A percentile compares a stretch with the other conserved stretches of the same genome.
These are phyloP conservation scores for Nigrospora sphaerica DNA, from an alignment of 2,329 filamentous ascomycete species.

Conservation along the genomic window DNA sequence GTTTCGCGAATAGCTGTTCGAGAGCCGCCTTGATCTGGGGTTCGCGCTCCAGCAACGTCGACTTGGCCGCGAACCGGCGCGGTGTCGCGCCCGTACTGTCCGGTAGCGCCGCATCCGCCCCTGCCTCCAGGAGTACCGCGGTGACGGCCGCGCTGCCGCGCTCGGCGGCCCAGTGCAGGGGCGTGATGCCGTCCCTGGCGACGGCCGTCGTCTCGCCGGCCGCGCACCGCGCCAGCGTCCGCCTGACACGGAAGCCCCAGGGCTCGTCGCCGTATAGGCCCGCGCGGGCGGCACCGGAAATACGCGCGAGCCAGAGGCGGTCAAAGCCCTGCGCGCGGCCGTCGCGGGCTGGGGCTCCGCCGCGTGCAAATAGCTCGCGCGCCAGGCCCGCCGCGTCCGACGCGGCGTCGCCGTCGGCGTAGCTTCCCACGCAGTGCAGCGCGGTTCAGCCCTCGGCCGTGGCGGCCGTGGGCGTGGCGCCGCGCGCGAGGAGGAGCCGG, in stretches of 20 bases:
- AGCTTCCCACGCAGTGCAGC: conserved; percentile 12
- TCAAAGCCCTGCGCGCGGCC: not conserved
- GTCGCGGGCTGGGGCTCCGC: not conserved
- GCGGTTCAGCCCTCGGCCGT: conserved; percentile 18
- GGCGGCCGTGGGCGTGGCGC: conserved; percentile 9
- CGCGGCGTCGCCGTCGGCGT: not conserved
- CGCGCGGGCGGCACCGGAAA: not conserved
- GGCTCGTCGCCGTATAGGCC: not conserved
- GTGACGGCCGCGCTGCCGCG: conserved; percentile 1
- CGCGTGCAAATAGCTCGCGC: not conserved
- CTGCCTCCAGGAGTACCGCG: not conserved
- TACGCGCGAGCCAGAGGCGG: not conserved
- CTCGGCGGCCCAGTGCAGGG: conserved; percentile 2
- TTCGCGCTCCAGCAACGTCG: not conserved
- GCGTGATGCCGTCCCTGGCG: not conserved
- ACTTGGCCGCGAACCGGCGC: not conserved
- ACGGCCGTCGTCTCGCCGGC: not conserved
- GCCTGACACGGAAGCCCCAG: conserved; percentile 1
- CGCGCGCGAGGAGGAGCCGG: conserved; percentile 13
- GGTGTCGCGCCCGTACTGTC: not conserved
- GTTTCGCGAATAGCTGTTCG: too few relatives aligned
- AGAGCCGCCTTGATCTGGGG: too few relatives aligned
- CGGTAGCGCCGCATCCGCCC: not conserved
- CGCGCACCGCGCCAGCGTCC: not conserved
- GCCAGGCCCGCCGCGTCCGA: not conserved